Evolutionary conservation across 1,284 basidiomycete species (phyloP), one percentile per base, ranked within the genome.

Genomic region (Ceratobasidium sp.): DNA sequence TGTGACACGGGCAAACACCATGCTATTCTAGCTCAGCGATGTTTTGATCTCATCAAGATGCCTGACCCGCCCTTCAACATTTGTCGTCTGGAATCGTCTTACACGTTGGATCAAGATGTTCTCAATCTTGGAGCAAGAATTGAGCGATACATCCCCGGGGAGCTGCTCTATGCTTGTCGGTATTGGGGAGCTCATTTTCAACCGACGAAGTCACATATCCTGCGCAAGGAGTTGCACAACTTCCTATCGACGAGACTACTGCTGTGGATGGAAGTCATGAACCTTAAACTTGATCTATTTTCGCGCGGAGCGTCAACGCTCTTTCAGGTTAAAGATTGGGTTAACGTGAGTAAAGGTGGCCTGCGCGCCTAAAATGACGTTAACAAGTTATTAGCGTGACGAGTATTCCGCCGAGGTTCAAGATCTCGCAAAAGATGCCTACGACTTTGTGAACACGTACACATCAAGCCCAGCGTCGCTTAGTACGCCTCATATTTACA

Each of bases 21-120:
- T 31, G 17, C 2, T 26, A 39, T 42, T 3, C 11, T 71, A 10
- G 56, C 68, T 3, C 31, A 53, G 17, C 10, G 31, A 56, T 68
- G 49, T n/a, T 54, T 68, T 13, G 20, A 54, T 3, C n/a, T 53
- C 17, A 68, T 68, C 7, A 39, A 15, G 17, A 23, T 39, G 10
- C 26, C 49, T 51, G 6, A 66, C 10, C 64, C 64, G 4, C 31
- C 47, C 3, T 68, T 68, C 35, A 68, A 68, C n/a, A 68, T 68
- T 13, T 68, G 66, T 20, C 11, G 20, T 23, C n/a, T 68, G 10
- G 51, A 17, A 6, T 37, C 49, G n/a, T 54, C 49, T 26, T 35
- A 4, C 33, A 2, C 39, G 31, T 20, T 56, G 4, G 66, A 68
- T 39, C 11, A 15, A 26, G 33, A 53, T 5, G 49, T 68, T 13